Conservation (phyloP, 2,329 filamentous ascomycete species). For the Cryphonectria nitschkei region DNA sequence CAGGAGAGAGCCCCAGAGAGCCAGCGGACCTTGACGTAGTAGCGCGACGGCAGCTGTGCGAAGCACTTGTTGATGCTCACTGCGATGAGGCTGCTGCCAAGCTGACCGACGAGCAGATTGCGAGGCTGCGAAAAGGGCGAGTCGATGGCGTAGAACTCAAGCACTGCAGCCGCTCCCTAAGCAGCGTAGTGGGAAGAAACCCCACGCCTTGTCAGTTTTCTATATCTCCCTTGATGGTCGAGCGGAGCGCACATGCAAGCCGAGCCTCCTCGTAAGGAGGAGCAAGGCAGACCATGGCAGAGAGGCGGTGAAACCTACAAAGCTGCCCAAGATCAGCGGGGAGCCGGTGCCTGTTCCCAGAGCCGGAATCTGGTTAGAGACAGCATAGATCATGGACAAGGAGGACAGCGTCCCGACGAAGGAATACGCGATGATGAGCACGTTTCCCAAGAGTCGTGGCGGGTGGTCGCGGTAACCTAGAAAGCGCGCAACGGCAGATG, state of each 20-base stretch:
- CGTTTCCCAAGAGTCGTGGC: constrained; percentile 53
- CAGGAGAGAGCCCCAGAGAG: constrained; percentile 68
- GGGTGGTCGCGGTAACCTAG: constrained; percentile 62
- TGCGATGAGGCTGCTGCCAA: constrained; percentile 64
- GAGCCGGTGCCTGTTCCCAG: constrained; percentile 56
- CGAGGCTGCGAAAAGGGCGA: constrained; percentile 75
- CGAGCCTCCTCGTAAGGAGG: not conserved
- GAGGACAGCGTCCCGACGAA: constrained; percentile 67
- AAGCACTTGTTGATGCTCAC: constrained; percentile 69
- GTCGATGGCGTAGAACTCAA: constrained; percentile 73
- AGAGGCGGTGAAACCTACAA: constrained; percentile 54
- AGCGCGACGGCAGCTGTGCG: constrained; percentile 44
- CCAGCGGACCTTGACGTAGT: constrained; percentile 60
- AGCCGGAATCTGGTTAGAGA: constrained; percentile 56
- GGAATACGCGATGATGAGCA: constrained; percentile 64
- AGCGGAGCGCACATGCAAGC: not conserved
- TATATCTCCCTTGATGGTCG: not conserved
- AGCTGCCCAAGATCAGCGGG: constrained; percentile 70
- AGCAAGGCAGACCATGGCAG: not conserved
- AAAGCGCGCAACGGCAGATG: constrained; percentile 68
- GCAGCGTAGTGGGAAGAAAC: not conserved
- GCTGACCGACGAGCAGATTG: constrained; percentile 69
- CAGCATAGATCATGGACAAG: constrained; percentile 61
- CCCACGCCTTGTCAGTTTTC: not conserved
- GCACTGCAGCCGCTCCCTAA: constrained; percentile 74